A percentile compares a stretch with the other conserved stretches of the same genome.
Conservation (phyloP, 495 filamentous ascomycete species). For the Talaromyces ruber region DNA sequence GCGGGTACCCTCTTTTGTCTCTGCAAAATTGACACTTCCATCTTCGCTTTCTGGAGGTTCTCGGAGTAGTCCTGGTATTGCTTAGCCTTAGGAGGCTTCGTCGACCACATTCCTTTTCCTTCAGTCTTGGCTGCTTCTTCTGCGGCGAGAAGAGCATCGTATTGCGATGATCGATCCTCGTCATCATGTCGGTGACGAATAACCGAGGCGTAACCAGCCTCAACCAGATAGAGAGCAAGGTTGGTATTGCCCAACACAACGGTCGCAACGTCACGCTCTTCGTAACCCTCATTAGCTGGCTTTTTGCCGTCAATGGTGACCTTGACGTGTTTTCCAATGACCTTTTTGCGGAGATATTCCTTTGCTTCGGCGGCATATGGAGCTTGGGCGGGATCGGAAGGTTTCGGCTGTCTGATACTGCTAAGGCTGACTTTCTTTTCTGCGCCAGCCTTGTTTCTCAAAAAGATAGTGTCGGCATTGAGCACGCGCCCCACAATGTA, state of each 20-base stretch:
- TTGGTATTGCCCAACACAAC: slow-evolving; percentile 79
- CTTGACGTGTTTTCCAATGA: slow-evolving; percentile 92
- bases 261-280: slow-evolving; percentile 90
- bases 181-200: slow-evolving; percentile 92
- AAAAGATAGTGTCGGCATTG: slow-evolving; percentile 80
- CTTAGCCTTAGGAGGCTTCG: slow-evolving; percentile 72
- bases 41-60: slow-evolving; percentile 87
- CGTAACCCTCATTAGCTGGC: slow-evolving; percentile 81
- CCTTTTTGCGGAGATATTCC: slow-evolving; percentile 85
- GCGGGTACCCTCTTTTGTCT: slow-evolving; percentile 90
- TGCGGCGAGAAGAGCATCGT: slow-evolving; percentile 83
- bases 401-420: slow-evolving; percentile 86
- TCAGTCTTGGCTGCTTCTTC: slow-evolving; percentile 81
- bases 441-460: slow-evolving; percentile 70
- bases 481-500: slow-evolving; percentile 77
- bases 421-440: slow-evolving; percentile 90
- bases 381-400: slow-evolving; percentile 67
- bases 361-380: slow-evolving; percentile 90
- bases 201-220: slow-evolving; percentile 86
- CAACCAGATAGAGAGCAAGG: slow-evolving; percentile 72
- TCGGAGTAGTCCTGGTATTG: slow-evolving; percentile 86
- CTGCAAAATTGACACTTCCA: slow-evolving; percentile 75
- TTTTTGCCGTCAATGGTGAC: slow-evolving; percentile 84
- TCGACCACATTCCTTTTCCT: slow-evolving; percentile 87
- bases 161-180: slow-evolving; percentile 82